phyloP scores from a whole-genome alignment of 495 filamentous ascomycete genomes.

The Amphirosellinia nigrospora region DNA sequence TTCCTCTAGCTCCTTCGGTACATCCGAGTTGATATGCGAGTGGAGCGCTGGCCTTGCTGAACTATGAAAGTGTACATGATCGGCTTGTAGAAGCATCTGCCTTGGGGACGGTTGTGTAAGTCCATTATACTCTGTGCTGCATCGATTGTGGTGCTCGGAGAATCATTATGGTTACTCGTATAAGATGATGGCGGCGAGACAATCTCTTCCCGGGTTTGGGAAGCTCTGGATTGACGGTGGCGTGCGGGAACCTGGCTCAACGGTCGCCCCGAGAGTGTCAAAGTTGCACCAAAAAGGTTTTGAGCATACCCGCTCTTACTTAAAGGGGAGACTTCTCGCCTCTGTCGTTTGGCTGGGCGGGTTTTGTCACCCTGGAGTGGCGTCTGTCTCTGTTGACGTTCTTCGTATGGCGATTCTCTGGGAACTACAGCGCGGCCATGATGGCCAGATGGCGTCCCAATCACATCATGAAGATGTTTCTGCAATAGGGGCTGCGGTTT shows the following conservation, averaged over 20 bases:
- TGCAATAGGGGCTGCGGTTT: conserved; percentile 41
- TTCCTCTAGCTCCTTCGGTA: background rate
- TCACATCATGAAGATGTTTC: conserved; percentile 51
- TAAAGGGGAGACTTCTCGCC: conserved; percentile 42
- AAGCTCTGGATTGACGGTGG: conserved; percentile 26
- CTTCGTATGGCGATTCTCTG: conserved; percentile 57
- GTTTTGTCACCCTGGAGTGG: conserved; percentile 26
- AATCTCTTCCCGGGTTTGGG: conserved; percentile 25
- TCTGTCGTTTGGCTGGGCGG: conserved; percentile 46
- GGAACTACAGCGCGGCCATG: conserved; percentile 57
- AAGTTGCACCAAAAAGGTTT: conserved; percentile 55
- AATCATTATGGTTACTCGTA: conserved; percentile 9
- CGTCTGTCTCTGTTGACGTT: conserved; percentile 42
- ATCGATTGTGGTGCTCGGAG: background rate
- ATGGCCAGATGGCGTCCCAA: conserved; percentile 56
- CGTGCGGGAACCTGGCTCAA: conserved; percentile 43
- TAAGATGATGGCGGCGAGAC: conserved; percentile 19
- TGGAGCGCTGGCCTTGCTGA: background rate
- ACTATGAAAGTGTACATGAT: background rate
- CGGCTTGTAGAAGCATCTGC: background rate
- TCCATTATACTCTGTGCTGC: background rate
- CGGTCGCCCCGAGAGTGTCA: conserved; percentile 51
- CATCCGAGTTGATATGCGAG: background rate
- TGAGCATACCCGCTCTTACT: conserved; percentile 59
- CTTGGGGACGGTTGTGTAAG: background rate